Conservation (phyloP, 257 asterid genomes). For the Solanum dulcamara region DNA sequence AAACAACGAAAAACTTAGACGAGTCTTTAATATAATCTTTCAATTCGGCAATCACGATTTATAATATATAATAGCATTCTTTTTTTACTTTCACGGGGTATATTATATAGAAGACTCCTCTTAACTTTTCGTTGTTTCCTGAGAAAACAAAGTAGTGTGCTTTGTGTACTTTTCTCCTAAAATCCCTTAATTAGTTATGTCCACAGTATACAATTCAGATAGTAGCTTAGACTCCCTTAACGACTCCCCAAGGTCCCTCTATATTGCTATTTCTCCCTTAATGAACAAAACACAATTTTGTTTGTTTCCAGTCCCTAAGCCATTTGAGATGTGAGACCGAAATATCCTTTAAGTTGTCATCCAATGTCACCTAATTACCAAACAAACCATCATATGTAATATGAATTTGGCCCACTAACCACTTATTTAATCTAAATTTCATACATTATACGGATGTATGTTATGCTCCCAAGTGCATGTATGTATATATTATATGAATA, state of each 20-base stretch:
- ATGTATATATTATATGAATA: not conserved
- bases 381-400: not conserved
- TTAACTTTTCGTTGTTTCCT: not conserved
- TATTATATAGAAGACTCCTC: not conserved
- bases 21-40: not conserved
- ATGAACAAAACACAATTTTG: not conserved
- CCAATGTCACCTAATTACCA: not conserved
- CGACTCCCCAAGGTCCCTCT: not conserved
- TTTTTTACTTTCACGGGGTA: not conserved
- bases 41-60: not conserved
- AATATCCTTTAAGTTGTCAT: not conserved
- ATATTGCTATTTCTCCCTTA: not conserved
- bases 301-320: not conserved
- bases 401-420: not conserved
- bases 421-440: not conserved
- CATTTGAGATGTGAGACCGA: not conserved
- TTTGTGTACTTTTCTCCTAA: not conserved
- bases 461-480: not conserved
- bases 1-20: not conserved
- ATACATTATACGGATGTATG: not conserved
- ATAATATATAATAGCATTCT: not conserved
- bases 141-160: not conserved
- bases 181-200: not conserved
- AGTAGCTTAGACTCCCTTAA: not conserved
- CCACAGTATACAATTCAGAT: not conserved